Percentiles rank a stretch among this genome's conserved stretches.
These are phyloP conservation scores for Penicilliopsis zonata DNA, from an alignment of 495 filamentous ascomycete genomes.

Conservation along the genomic window DNA sequence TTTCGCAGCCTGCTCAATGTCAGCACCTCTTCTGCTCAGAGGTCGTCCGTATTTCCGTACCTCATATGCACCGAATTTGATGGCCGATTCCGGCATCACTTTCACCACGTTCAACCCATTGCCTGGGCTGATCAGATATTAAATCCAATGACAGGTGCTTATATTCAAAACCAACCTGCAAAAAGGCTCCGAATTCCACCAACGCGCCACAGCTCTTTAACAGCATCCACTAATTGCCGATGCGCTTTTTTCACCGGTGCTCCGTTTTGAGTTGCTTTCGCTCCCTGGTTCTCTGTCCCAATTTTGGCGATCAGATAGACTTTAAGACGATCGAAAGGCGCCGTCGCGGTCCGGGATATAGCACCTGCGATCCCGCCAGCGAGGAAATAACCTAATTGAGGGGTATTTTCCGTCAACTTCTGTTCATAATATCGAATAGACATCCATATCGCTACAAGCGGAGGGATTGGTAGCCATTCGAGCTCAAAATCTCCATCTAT, in stretches of 20 bases:
- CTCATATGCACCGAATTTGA: constrained; percentile 93
- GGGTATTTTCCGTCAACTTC: constrained; percentile 52
- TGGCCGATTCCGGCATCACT: constrained; percentile 95
- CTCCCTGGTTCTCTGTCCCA: constrained; percentile 42
- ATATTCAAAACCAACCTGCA: constrained; percentile 52
- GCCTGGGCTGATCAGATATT: constrained; percentile 38
- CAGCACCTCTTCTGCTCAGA: constrained; percentile 4
- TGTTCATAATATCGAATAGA: constrained; percentile 38
- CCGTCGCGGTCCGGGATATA: constrained; percentile 85
- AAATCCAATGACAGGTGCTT: background rate
- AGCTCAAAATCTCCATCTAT: constrained; percentile 28
- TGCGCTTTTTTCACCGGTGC: constrained; percentile 50
- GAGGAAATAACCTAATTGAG: constrained; percentile 86
- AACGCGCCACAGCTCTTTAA: constrained; percentile 64
- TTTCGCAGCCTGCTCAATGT: constrained; percentile 59
- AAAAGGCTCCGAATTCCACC: constrained; percentile 91
- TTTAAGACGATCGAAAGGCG: constrained; percentile 91
- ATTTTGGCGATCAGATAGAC: constrained; percentile 95
- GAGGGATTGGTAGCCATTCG: constrained; percentile 34
- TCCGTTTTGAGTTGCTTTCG: constrained; percentile 59
- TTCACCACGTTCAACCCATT: constrained; percentile 96
- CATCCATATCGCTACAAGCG: constrained; percentile 36
- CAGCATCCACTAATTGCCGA: constrained; percentile 57
- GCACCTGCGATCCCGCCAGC: constrained; percentile 88
- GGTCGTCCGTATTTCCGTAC: constrained; percentile 18